A percentile compares a stretch with the other conserved stretches of the same genome.
These are phyloP conservation scores for Vigna angularis DNA, from an alignment of 306 rosid genomes.

Conservation along the genomic window DNA sequence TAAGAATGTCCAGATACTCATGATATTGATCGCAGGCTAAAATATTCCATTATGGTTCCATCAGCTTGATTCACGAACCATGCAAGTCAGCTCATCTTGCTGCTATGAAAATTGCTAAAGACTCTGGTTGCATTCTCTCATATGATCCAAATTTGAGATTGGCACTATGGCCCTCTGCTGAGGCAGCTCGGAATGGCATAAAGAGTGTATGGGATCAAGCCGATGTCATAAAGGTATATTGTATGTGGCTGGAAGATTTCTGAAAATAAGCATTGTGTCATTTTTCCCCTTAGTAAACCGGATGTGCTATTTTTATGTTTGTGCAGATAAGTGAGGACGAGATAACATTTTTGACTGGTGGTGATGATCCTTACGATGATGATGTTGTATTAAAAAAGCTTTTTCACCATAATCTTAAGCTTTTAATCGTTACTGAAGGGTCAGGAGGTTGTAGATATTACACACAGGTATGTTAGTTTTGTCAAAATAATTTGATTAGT, in stretches of 20 bases:
- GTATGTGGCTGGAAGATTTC: neutral
- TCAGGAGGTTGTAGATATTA: slow-evolving; percentile 87
- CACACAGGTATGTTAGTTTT: slow-evolving; percentile 60
- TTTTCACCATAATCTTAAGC: slow-evolving; percentile 73
- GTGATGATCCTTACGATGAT: slow-evolving; percentile 78
- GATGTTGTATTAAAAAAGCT: slow-evolving; percentile 71
- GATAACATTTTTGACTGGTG: slow-evolving; percentile 71
- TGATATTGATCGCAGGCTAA: slow-evolving; percentile 64
- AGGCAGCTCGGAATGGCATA: slow-evolving; percentile 77
- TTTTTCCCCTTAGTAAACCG: neutral
- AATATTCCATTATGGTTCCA: slow-evolving; percentile 91
- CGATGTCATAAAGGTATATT: slow-evolving; percentile 79
- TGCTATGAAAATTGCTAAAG: slow-evolving; percentile 78
- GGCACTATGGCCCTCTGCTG: slow-evolving; percentile 90
- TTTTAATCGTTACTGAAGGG: slow-evolving; percentile 82
- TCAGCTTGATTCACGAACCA: slow-evolving; percentile 92
- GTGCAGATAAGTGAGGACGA: slow-evolving; percentile 86
- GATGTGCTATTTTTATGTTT: slow-evolving; percentile 24
- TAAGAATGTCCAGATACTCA: slow-evolving; percentile 24
- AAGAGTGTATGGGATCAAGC: slow-evolving; percentile 91
- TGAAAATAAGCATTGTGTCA: neutral
- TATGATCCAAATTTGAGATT: slow-evolving; percentile 93
- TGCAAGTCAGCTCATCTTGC: slow-evolving; percentile 84
- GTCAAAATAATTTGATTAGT: neutral
- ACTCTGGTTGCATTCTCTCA: slow-evolving; percentile 83